Percentiles rank a stretch among this genome's conserved stretches.
Conservation (phyloP, 1,284 basidiomycete species). For the Leucoagaricus sp. region DNA sequence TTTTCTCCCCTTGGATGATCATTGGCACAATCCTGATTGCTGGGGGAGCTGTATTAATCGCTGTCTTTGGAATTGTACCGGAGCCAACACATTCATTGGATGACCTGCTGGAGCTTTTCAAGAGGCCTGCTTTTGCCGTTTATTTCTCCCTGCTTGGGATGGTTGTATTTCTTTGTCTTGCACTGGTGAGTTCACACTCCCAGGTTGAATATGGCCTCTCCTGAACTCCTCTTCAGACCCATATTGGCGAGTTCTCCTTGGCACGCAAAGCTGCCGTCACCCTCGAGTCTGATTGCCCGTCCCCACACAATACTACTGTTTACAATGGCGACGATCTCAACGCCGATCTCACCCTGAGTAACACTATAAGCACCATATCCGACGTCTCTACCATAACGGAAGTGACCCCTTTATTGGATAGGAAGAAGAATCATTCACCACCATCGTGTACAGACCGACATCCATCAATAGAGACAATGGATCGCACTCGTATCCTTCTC, state of each 20-base stretch:
- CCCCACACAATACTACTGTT: slow-evolving; percentile 14
- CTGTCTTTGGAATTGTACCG: slow-evolving; percentile 91
- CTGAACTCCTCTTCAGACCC: slow-evolving; percentile 41
- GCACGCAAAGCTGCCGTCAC: slow-evolving; percentile 24
- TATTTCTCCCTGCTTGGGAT: slow-evolving; percentile 81
- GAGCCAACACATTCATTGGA: slow-evolving; percentile 89
- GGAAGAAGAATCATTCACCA: slow-evolving; percentile 43
- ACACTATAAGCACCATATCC: neutral
- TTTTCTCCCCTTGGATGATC: slow-evolving; percentile 85
- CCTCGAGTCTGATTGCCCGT: neutral
- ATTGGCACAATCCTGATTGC: slow-evolving; percentile 88
- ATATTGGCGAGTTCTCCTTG: slow-evolving; percentile 54
- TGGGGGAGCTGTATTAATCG: slow-evolving; percentile 87
- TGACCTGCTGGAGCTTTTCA: slow-evolving; percentile 82
- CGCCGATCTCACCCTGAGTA: neutral
- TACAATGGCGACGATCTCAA: slow-evolving; percentile 29
- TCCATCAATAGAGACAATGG: slow-evolving; percentile 25
- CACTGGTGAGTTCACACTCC: slow-evolving; percentile 51
- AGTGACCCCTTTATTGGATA: slow-evolving; percentile 26
- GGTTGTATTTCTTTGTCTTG: slow-evolving; percentile 61
- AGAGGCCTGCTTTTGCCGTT: slow-evolving; percentile 76
- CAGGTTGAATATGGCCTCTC: neutral
- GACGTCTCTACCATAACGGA: slow-evolving; percentile 8
- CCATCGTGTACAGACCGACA: slow-evolving; percentile 23
- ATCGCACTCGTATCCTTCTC: slow-evolving; percentile 66